phyloP scores from a whole-genome alignment of 1,284 basidiomycete genomes.

The Malassezia vespertilionis region DNA sequence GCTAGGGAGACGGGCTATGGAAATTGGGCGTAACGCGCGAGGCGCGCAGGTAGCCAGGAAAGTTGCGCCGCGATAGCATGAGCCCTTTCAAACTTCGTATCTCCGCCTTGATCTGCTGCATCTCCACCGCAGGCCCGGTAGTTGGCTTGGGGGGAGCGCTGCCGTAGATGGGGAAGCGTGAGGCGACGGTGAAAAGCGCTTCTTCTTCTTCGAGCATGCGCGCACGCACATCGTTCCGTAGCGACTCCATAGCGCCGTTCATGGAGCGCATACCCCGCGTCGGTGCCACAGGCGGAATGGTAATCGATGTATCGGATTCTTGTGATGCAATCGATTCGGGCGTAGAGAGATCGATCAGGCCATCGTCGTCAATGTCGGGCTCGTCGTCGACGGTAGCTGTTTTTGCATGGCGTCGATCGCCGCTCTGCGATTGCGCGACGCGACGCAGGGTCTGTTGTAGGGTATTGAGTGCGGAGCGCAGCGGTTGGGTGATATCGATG shows the following conservation, averaged over 20 bases:
- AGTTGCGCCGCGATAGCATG: conserved; percentile 35
- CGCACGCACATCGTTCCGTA: conserved; percentile 12
- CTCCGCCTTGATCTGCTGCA: conserved; percentile 38
- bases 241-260: conserved; percentile 4
- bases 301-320: not conserved
- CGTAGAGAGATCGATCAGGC: conserved; percentile 12
- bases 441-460: conserved; percentile 22
- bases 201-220: conserved; percentile 4
- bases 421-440: not conserved
- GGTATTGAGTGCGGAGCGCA: conserved; percentile 27
- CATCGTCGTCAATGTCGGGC: conserved; percentile 14
- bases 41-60: conserved; percentile 23
- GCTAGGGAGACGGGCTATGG: not conserved
- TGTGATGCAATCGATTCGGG: not conserved
- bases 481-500: conserved; percentile 30
- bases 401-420: not conserved
- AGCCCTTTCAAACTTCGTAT: conserved; percentile 40
- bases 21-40: conserved; percentile 11
- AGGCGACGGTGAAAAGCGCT: not conserved
- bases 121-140: conserved; percentile 10
- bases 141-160: not conserved
- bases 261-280: conserved; percentile 1
- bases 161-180: conserved; percentile 7
- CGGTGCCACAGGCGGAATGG: conserved; percentile 3
- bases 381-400: conserved; percentile 22